Percentiles rank a stretch among this genome's conserved stretches.
Evolutionary conservation across 2,329 filamentous ascomycete genomes (phyloP).

Genomic region (Cryphonectria carpinicola): DNA sequence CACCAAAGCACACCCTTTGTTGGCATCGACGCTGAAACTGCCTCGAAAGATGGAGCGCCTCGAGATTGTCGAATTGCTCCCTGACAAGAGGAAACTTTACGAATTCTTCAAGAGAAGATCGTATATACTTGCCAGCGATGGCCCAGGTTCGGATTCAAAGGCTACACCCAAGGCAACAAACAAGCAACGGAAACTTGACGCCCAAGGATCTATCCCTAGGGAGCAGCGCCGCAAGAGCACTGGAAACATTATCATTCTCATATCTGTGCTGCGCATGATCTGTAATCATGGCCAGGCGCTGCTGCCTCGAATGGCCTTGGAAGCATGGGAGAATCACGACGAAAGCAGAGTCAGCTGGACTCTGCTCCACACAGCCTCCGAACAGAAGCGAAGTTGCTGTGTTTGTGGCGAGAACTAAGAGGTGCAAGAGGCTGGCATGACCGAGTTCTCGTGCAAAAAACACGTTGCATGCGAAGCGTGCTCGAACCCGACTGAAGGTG

Average conservation of each 20-base stretch:
- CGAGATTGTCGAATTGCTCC: constrained; percentile 28
- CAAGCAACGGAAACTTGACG: constrained; percentile 14
- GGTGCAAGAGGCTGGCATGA: neutral
- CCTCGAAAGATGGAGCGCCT: constrained; percentile 28
- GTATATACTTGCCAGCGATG: constrained; percentile 19
- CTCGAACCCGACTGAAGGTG: neutral
- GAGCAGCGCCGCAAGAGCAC: constrained; percentile 7
- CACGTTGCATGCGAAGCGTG: constrained; percentile 15
- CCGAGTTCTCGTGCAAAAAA: constrained; percentile 6
- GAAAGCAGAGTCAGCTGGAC: constrained; percentile 10
- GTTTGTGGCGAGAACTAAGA: constrained; percentile 15
- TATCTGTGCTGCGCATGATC: constrained; percentile 36
- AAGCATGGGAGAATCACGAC: constrained; percentile 30
- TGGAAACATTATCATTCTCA: constrained; percentile 32
- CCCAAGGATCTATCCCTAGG: neutral
- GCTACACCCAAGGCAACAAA: neutral
- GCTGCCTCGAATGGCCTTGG: constrained; percentile 30
- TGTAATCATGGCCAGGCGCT: constrained; percentile 39
- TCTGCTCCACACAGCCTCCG: constrained; percentile 12
- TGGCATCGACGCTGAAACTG: constrained; percentile 27
- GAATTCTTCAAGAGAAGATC: constrained; percentile 33
- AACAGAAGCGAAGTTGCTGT: neutral
- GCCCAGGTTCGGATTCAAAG: neutral
- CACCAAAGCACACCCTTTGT: constrained; percentile 32
- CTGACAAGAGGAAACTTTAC: constrained; percentile 31